Evolutionary conservation across 164 flowering plant genomes (phyloP).

Genomic region (Tinospora cordifolia): DNA sequence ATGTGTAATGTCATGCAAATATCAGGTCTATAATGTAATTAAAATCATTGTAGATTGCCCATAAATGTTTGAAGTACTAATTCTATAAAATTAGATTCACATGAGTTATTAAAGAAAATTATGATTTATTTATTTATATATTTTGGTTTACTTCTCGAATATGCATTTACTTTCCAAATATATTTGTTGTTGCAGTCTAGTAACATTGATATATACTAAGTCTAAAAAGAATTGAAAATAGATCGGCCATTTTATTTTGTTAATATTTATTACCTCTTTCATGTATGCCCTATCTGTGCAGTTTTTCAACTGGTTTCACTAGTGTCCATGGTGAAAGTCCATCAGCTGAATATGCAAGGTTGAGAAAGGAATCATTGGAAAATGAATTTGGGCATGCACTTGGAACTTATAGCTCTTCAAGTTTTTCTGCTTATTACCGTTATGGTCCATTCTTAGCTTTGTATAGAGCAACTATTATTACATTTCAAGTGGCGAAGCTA

Average conservation of each 20-base stretch:
- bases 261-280: neutral
- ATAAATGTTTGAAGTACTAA: too few species aligned
- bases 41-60: too few species aligned
- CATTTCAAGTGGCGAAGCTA: slow-evolving; percentile 71
- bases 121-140: too few species aligned
- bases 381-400: slow-evolving; percentile 72
- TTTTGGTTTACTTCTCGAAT: too few species aligned
- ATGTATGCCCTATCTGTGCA: slow-evolving; percentile 27
- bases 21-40: too few species aligned
- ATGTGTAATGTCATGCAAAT: too few species aligned
- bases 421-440: slow-evolving; percentile 41
- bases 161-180: neutral
- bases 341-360: slow-evolving; percentile 84
- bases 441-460: slow-evolving; percentile 88
- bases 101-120: too few species aligned
- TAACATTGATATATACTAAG: neutral
- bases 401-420: slow-evolving; percentile 55
- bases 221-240: neutral
- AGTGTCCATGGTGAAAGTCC: slow-evolving; percentile 90
- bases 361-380: slow-evolving; percentile 81
- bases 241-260: neutral
- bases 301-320: slow-evolving; percentile 67
- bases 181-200: neutral
- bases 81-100: too few species aligned
- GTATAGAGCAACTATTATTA: slow-evolving; percentile 83